phyloP scores from a whole-genome alignment of 108 stramenopile species.

The Bacterosira constricta region DNA sequence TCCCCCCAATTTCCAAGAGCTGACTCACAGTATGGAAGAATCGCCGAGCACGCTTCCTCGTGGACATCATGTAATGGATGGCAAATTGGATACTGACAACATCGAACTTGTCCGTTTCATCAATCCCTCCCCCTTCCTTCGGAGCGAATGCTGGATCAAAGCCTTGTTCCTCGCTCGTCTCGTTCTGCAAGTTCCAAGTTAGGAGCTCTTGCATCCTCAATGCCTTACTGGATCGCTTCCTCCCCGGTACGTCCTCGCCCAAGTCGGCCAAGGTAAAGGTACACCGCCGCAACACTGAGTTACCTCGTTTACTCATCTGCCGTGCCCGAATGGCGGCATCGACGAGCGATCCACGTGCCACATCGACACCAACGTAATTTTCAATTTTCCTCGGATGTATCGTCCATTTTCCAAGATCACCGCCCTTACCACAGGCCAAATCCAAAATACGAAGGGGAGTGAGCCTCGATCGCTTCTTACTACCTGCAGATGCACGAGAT shows the following conservation, averaged over 20 bases:
- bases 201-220: constrained; percentile 73
- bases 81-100: constrained; percentile 98
- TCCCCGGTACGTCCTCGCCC: constrained; percentile 89
- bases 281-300: constrained; percentile 48
- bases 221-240: constrained; percentile 47
- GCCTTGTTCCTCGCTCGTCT: constrained; percentile 54
- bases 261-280: constrained; percentile 85
- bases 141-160: constrained; percentile 63
- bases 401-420: constrained; percentile 96
- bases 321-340: constrained; percentile 91
- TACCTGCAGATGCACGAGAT: constrained; percentile 2
- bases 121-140: constrained; percentile 72
- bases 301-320: constrained; percentile 54
- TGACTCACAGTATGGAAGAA: constrained; percentile 92
- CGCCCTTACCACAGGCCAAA: constrained; percentile 98
- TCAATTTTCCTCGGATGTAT: constrained; percentile 70
- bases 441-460: constrained; percentile 88
- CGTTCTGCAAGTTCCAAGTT: constrained; percentile 74
- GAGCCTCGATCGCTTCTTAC: constrained; percentile 39
- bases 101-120: constrained; percentile 80
- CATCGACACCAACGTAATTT: constrained; percentile 96
- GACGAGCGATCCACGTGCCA: constrained; percentile 91
- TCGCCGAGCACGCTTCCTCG: constrained; percentile 74
- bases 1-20: constrained; percentile 87
- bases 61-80: constrained; percentile 98